Base-by-base conservation (phyloP, 257 asterid genomes). In the Nicotiana attenuata region DNA sequence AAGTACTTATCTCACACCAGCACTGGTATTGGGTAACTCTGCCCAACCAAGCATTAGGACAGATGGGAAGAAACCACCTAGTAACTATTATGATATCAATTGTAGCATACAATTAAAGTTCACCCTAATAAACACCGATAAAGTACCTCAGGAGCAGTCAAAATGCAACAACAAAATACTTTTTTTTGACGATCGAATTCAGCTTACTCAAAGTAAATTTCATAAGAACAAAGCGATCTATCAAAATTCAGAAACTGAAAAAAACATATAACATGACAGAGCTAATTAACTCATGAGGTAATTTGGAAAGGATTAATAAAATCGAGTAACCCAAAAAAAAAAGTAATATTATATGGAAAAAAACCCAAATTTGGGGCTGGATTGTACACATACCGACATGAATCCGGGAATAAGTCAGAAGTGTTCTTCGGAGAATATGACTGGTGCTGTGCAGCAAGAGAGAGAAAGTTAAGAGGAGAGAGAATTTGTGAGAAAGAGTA, bases 301-400 rank as follows among this genome's bases (percentile, higher is more conserved):
- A 56, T 9, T 60, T 3, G 6, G 16, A 61, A 63, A 63, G 5
- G 7, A 1, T 5, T 3, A 55, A 15, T 16, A 57, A 57, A 17
- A 57, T 57, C n/a, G 50, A 57, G 64, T 7, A 20, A 19, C 64
- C n/a, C n/a, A 4, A 57, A 19, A 57, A 57, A n/a, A 3, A 19
- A 6, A 17, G 59, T 4, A 14, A 15, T 17, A 14, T 41, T 41
- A 41, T 41, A 41, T 41, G 50, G 19, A 60, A 11, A 22, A 10
- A 24, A 24, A 24, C 17, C 66, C 29, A 4, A 60, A 61, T 10
- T 64, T 64, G 13, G 19, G 69, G 69, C 41, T 64, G 3, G 20
- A 26, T 26, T 9, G 67, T 22, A 61, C 7, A 82, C 96, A 83
- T 91, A 91, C 97, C 93, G 94, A 89, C 97, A 93, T 93, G 92